These are phyloP conservation scores for Melampsora larici-populina DNA, from an alignment of 1,284 basidiomycete species.

Conservation along the genomic window DNA sequence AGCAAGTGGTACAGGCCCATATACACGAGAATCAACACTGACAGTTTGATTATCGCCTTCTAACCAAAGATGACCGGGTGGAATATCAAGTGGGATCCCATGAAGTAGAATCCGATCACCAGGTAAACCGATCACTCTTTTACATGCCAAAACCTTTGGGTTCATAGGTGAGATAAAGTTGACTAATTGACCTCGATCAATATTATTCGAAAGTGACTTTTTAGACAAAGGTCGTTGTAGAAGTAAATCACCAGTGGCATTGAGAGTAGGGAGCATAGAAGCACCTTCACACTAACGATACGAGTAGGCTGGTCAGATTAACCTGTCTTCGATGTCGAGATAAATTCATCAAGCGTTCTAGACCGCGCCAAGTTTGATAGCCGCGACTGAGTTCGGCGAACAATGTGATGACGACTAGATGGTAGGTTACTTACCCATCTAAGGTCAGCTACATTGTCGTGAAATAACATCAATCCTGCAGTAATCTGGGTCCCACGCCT, in stretches of 20 bases:
- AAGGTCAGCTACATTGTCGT: conserved; percentile 39
- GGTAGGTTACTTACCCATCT: conserved; percentile 30
- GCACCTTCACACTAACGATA: conserved; percentile 38
- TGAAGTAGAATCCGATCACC: conserved; percentile 36
- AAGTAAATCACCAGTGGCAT: conserved; percentile 40
- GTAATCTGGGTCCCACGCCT: conserved; percentile 30
- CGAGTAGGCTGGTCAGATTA: neutral
- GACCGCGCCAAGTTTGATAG: neutral
- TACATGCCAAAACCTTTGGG: conserved; percentile 38
- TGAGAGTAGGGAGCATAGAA: conserved; percentile 40
- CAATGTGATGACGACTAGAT: neutral
- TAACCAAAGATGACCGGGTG: conserved; percentile 40
- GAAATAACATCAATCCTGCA: conserved; percentile 29
- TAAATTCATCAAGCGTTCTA: neutral
- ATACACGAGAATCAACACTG: conserved; percentile 40
- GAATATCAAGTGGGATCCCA: conserved; percentile 9
- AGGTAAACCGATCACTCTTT: conserved; percentile 31
- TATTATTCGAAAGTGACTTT: conserved; percentile 6
- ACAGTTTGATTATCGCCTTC: conserved; percentile 38
- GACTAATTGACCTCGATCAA: conserved; percentile 30
- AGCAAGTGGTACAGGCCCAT: conserved; percentile 35
- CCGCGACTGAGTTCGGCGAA: neutral
- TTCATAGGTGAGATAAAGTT: conserved; percentile 40
- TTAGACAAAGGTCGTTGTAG: conserved; percentile 23
- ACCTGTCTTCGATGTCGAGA: neutral